phyloP scores from a whole-genome alignment of 768 basidiomycete genomes.

The Lentinus brumalis region DNA sequence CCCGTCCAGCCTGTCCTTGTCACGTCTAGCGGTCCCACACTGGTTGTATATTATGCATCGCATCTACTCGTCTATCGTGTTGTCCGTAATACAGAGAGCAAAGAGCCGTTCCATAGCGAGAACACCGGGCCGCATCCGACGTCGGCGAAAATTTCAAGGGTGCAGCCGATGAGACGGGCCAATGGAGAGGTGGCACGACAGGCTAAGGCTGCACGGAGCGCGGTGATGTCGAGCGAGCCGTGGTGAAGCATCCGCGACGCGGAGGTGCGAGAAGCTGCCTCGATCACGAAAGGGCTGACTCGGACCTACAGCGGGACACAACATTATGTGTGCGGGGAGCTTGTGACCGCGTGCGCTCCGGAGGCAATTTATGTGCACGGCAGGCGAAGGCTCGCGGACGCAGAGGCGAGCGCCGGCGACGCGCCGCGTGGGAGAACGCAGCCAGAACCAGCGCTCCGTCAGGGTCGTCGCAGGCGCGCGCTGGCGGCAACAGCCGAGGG shows the following conservation, averaged over 20 bases:
- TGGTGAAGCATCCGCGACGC: constrained; percentile 6
- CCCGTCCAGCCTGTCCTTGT: constrained; percentile 10
- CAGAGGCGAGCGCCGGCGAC: not conserved
- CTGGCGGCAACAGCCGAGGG: constrained; percentile 10
- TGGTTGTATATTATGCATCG: constrained; percentile 32
- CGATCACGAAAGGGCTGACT: constrained; percentile 12
- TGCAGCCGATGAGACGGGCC: not conserved
- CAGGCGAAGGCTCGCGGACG: not conserved
- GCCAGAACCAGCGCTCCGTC: not conserved
- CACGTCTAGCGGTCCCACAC: constrained; percentile 24
- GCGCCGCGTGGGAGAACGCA: constrained; percentile 3
- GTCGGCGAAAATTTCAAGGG: constrained; percentile 6
- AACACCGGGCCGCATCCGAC: constrained; percentile 1
- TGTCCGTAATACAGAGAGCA: constrained; percentile 19
- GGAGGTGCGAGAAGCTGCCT: constrained; percentile 10
- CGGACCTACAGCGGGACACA: constrained; percentile 10
- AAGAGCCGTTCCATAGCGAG: not conserved
- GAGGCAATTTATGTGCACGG: not conserved
- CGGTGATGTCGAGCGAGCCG: not conserved
- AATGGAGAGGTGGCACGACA: not conserved
- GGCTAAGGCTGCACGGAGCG: not conserved
- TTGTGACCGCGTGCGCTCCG: not conserved
- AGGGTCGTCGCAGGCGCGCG: constrained; percentile 22
- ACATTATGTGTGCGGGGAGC: not conserved
- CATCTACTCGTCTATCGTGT: constrained; percentile 30